These are phyloP conservation scores for Leccinum ochraceum DNA, from an alignment of 768 basidiomycete species.

Conservation along the genomic window DNA sequence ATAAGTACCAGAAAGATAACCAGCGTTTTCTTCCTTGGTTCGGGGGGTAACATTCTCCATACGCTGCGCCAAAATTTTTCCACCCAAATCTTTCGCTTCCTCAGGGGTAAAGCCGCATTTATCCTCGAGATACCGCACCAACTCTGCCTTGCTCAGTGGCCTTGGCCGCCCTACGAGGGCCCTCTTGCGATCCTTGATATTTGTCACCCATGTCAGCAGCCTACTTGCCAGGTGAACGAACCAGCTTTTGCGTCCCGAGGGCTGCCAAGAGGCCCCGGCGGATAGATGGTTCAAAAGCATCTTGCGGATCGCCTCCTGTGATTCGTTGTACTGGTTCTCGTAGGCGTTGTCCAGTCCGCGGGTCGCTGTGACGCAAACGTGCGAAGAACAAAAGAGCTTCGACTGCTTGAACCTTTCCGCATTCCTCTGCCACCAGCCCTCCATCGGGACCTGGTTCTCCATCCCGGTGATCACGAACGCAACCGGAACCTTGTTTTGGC, in stretches of 20 bases:
- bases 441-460: conserved; percentile 33
- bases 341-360: conserved; percentile 24
- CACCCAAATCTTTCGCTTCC: conserved; percentile 21
- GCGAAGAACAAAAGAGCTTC: conserved; percentile 25
- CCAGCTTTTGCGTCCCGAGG: conserved; percentile 20
- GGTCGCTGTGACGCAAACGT: conserved; percentile 42
- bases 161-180: background rate
- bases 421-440: conserved; percentile 36
- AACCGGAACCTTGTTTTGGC: conserved; percentile 32
- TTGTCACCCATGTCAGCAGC: conserved; percentile 21
- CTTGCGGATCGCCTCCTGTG: conserved; percentile 26
- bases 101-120: conserved; percentile 13
- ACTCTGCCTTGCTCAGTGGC: conserved; percentile 15
- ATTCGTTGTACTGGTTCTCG: conserved; percentile 32
- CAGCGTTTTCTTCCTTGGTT: conserved; percentile 3
- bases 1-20: background rate
- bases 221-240: conserved; percentile 23
- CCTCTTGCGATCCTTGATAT: conserved; percentile 9
- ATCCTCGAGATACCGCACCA: conserved; percentile 16
- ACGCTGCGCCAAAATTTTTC: conserved; percentile 21
- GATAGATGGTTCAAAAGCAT: conserved; percentile 24
- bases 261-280: conserved; percentile 19
- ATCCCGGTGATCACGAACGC: conserved; percentile 34
- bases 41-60: conserved; percentile 2
- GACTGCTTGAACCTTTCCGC: conserved; percentile 25